Evolutionary conservation across 1,284 basidiomycete species (phyloP), one percentile per base, ranked within the genome.

Genomic region (Vanrija pseudolonga): DNA sequence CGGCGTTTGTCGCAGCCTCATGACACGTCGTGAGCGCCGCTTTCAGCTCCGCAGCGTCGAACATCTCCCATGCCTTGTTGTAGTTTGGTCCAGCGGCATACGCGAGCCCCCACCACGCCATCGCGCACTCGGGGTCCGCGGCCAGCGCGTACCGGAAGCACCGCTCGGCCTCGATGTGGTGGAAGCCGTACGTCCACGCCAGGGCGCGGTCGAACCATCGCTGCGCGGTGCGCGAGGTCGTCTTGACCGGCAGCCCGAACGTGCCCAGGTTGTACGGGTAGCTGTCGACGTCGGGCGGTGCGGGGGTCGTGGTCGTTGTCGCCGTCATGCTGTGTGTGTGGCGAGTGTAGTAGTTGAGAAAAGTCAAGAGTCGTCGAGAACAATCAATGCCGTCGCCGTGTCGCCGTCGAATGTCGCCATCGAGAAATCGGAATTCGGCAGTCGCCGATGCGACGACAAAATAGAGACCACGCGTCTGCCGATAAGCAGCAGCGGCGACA

Each of bases 151-250:
- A 62, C 20, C 56, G 37, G 52, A 71, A 71, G 47, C 72, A 74
- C 11, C 56, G 43, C 7, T 53, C 62, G 1, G 71, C 64, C 40
- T 71, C 72, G 26, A 60, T 59, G 53, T 73, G 71, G 52, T 70
- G 64, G 60, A 74, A 74, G 9, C 53, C 67, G 51, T 72, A 71
- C 3, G 63, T 57, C 64, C 69, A 72, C 50, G 50, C 68, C 11
- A 74, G 56, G 3, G 66, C 72, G 3, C 70, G 66, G 55, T 74
- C 57, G 48, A 74, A 74, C 72, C 72, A 74, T 39, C 37, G 47
- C 50, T 69, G 68, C 3, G 62, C 55, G 1, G 59, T 60, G 14
- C 57, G 1, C 3, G 62, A 65, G n/a, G 56, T n/a, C 17, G 71
- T 74, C 3, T 41, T 45, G 41, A 72, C 59, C 3, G 38, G 24